These are phyloP conservation scores for Rhodotorula toruloides DNA, from an alignment of 768 basidiomycete genomes.

Conservation along the genomic window DNA sequence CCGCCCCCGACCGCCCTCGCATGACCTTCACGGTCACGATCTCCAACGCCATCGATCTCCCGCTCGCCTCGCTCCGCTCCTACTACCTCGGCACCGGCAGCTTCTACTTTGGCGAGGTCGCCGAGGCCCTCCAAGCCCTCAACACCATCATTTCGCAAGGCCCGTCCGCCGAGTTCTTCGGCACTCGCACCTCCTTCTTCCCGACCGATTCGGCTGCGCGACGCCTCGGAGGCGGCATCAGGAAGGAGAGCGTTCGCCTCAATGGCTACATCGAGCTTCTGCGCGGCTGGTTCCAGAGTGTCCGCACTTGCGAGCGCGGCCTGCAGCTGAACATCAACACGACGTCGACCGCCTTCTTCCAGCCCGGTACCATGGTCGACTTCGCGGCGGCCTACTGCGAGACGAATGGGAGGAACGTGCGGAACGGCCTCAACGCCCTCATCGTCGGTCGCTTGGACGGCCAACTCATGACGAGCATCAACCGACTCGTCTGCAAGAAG, in stretches of 20 bases:
- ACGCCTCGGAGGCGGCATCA: background rate
- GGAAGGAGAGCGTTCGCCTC: background rate
- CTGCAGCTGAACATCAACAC: slow-evolving; percentile 24
- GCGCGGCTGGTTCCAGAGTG: background rate
- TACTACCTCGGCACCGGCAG: background rate
- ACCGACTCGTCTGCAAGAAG: slow-evolving; percentile 1
- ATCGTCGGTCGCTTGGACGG: background rate
- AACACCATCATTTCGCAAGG: background rate
- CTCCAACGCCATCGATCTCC: background rate
- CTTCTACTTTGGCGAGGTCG: background rate
- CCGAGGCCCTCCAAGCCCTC: slow-evolving; percentile 1
- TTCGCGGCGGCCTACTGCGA: background rate
- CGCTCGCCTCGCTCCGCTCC: background rate
- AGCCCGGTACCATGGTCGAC: background rate
- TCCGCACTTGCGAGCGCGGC: slow-evolving; percentile 1
- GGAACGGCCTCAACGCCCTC: background rate
- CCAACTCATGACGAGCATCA: background rate
- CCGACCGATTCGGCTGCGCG: background rate
- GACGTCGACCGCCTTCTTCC: slow-evolving; percentile 12
- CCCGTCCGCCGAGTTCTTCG: background rate
- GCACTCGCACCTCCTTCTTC: background rate
- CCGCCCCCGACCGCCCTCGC: background rate
- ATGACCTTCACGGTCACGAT: background rate
- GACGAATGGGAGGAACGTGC: background rate
- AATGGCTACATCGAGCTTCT: too few species aligned